These are phyloP conservation scores for Suillus spraguei DNA, from an alignment of 768 basidiomycete species.

Conservation along the genomic window DNA sequence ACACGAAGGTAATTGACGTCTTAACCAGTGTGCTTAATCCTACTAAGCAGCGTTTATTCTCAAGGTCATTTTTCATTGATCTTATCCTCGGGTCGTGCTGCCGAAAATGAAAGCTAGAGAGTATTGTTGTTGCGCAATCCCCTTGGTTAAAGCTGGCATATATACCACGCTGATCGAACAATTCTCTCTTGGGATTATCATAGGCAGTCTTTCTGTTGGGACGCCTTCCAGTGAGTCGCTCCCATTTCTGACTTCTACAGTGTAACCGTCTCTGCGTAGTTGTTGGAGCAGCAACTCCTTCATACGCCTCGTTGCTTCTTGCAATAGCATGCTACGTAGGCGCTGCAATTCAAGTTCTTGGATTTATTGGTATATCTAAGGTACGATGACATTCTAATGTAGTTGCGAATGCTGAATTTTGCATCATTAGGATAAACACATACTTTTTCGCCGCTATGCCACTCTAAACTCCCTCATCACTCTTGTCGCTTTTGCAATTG, in stretches of 20 bases:
- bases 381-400: constrained; percentile 41
- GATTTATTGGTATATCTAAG: constrained; percentile 82
- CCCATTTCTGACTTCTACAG: neutral
- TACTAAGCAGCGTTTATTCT: neutral
- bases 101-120: constrained; percentile 71
- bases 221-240: constrained; percentile 73
- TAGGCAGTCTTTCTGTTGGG: constrained; percentile 73
- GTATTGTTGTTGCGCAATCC: constrained; percentile 94
- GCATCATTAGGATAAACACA: constrained; percentile 59
- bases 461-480: constrained; percentile 61
- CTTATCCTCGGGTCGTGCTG: neutral
- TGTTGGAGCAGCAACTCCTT: constrained; percentile 84
- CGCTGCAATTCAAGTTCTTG: constrained; percentile 78
- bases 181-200: constrained; percentile 61
- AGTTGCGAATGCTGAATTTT: constrained; percentile 14
- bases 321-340: constrained; percentile 75
- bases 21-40: too few species aligned
- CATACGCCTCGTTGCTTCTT: constrained; percentile 72
- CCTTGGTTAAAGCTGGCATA: constrained; percentile 87
- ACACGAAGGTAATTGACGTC: neutral
- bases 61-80: neutral
- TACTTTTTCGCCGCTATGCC: constrained; percentile 67
- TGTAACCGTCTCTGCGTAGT: constrained; percentile 45
- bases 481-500: constrained; percentile 68
- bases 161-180: constrained; percentile 82